These are phyloP conservation scores for Cordyceps militaris DNA, from an alignment of 2,329 filamentous ascomycete genomes.

Conservation along the genomic window DNA sequence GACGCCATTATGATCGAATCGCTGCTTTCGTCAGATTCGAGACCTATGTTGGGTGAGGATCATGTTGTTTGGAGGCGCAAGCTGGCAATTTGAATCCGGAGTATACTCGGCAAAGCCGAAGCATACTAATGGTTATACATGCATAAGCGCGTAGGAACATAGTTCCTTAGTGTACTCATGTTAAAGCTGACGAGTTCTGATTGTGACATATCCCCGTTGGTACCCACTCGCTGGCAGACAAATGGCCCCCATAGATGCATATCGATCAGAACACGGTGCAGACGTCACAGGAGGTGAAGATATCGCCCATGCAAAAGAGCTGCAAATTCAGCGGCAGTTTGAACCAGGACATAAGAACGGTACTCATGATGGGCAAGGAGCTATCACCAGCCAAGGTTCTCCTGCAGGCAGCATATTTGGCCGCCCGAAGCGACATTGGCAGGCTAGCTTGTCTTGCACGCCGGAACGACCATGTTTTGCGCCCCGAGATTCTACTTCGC, in stretches of 20 bases:
- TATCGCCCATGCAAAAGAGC: not conserved
- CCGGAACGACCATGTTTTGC: slow-evolving; percentile 49
- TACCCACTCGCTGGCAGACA: not conserved
- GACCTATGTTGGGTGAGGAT: not conserved
- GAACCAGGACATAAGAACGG: not conserved
- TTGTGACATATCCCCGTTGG: not conserved
- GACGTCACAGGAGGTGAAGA: not conserved
- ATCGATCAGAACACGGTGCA: not conserved
- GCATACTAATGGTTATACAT: not conserved
- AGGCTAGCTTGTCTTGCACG: slow-evolving; percentile 54
- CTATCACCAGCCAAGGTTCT: slow-evolving; percentile 62
- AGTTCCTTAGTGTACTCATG: not conserved
- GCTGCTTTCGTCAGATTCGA: not conserved
- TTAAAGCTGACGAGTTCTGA: not conserved
- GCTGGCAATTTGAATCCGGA: not conserved
- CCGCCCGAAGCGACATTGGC: slow-evolving; percentile 57
- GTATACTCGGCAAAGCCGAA: not conserved
- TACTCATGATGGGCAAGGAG: slow-evolving; percentile 16
- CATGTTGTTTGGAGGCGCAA: not conserved
- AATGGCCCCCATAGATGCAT: slow-evolving; percentile 6
- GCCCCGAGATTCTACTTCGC: slow-evolving; percentile 58
- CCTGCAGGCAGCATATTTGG: slow-evolving; percentile 64
- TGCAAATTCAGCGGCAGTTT: not conserved
- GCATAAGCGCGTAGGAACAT: accelerated
- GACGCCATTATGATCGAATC: slow-evolving; percentile 57